Conservation (phyloP, 2,329 filamentous ascomycete genomes). For the Penicillium sp. region DNA sequence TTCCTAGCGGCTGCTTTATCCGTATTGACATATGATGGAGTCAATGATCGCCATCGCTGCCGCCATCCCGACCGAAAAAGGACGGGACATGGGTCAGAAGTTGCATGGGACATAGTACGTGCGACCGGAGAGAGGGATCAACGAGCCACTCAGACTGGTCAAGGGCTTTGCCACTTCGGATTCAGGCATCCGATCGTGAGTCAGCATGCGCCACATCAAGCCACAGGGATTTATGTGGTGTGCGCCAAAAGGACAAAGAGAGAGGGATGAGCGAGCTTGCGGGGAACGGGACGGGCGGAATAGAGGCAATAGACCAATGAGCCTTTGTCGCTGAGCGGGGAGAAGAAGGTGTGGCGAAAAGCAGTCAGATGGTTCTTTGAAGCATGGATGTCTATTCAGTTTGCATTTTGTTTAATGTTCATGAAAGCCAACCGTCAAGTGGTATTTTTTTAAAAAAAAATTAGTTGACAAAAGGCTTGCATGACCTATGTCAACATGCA, state of each 20-base stretch:
- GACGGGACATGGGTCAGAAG: not conserved
- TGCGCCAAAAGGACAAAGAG: not conserved
- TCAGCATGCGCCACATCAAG: conserved; percentile 7
- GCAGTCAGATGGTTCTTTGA: conserved; percentile 13
- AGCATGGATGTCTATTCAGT: not conserved
- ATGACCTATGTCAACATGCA: too few relatives aligned
- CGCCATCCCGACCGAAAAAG: not conserved
- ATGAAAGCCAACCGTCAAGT: too few relatives aligned
- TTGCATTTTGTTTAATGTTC: too few relatives aligned
- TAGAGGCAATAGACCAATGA: conserved; percentile 4
- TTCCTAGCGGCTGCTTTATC: not conserved
- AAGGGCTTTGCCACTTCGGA: conserved; percentile 12
- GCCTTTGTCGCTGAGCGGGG: not conserved
- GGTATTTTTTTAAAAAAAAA: too few relatives aligned
- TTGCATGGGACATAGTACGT: not conserved
- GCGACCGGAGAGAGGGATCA: not conserved
- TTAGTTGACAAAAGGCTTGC: too few relatives aligned
- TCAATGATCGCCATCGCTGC: not conserved
- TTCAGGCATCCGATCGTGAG: conserved; percentile 3
- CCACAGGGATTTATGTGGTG: not conserved
- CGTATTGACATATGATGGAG: not conserved
- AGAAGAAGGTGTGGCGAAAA: conserved; percentile 23
- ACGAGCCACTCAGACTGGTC: conserved; percentile 12
- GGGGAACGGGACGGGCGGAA: conserved; percentile 16
- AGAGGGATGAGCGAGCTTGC: not conserved